These are phyloP conservation scores for Trichoderma endophyticum DNA, from an alignment of 2,329 filamentous ascomycete genomes.

Conservation along the genomic window DNA sequence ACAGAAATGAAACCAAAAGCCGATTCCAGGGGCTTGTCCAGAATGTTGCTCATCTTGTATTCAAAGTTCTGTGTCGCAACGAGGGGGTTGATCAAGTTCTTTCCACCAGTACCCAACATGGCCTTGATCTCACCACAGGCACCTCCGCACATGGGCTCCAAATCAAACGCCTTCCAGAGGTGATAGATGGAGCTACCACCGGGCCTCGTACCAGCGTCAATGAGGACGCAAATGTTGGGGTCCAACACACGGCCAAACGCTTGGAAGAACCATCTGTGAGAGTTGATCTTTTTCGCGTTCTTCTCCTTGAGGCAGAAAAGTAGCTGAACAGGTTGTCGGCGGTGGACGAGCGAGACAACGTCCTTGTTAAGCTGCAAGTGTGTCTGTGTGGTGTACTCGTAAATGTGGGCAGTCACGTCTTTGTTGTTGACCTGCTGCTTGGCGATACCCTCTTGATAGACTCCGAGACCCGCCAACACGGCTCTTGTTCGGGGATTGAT, in stretches of 20 bases:
- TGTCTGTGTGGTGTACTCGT: slow-evolving; percentile 89
- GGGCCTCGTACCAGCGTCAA: slow-evolving; percentile 94
- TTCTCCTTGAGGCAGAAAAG: slow-evolving; percentile 98
- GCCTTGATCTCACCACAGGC: slow-evolving; percentile 99
- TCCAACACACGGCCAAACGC: slow-evolving; percentile 90
- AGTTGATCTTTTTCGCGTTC: slow-evolving; percentile 99
- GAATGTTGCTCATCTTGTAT: slow-evolving; percentile 99
- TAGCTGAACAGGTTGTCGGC: slow-evolving; percentile 89
- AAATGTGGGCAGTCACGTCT: slow-evolving; percentile 95
- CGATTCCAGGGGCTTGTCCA: slow-evolving; percentile 96
- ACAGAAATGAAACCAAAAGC: slow-evolving; percentile 98
- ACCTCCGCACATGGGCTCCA: slow-evolving; percentile 95
- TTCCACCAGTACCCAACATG: slow-evolving; percentile 82
- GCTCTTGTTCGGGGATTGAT: slow-evolving; percentile 91
- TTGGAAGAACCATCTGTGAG: slow-evolving; percentile 98
- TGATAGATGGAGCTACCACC: slow-evolving; percentile 95
- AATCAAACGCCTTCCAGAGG: slow-evolving; percentile 96
- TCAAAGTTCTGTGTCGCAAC: slow-evolving; percentile 98
- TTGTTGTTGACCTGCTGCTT: slow-evolving; percentile 97
- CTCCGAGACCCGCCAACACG: slow-evolving; percentile 86
- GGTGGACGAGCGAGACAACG: slow-evolving; percentile 78
- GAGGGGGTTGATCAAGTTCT: slow-evolving; percentile 86
- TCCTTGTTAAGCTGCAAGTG: slow-evolving; percentile 87
- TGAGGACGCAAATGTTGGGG: slow-evolving; percentile 92
- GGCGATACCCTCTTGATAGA: slow-evolving; percentile 97